Conservation (phyloP, 2,329 filamentous ascomycete species). For the Cladophialophora immunda region DNA sequence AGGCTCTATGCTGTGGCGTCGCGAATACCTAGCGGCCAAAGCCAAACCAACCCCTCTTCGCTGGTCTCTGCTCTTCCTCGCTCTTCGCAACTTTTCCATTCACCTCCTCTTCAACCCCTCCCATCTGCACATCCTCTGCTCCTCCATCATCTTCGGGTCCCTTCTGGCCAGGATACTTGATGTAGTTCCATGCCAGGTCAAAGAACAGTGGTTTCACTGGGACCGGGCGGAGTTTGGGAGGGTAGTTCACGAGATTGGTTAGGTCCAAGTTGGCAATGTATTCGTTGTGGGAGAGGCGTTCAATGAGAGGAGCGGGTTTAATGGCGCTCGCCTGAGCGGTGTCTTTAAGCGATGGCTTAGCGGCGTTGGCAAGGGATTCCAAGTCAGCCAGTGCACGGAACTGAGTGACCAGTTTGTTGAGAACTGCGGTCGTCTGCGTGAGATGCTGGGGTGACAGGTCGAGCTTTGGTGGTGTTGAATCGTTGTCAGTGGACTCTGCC, state of each 20-base stretch:
- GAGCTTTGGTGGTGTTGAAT: conserved; percentile 67
- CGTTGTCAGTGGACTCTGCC: conserved; percentile 48
- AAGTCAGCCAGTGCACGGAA: conserved; percentile 88
- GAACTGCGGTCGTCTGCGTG: conserved; percentile 66
- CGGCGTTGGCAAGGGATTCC: conserved; percentile 53
- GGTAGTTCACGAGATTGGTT: conserved; percentile 83
- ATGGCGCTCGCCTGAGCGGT: conserved; percentile 5
- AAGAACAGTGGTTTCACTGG: conserved; percentile 96
- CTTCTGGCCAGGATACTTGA: conserved; percentile 79
- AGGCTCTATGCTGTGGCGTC: too few relatives aligned
- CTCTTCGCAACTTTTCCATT: conserved; percentile 45
- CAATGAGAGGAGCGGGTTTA: conserved; percentile 70
- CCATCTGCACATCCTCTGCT: conserved; percentile 5
- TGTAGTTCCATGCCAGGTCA: conserved; percentile 97
- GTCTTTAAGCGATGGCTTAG: conserved; percentile 43
- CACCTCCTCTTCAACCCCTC: conserved; percentile 35
- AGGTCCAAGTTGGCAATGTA: conserved; percentile 72
- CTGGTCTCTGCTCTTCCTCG: conserved; percentile 55
- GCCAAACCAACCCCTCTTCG: conserved; percentile 80
- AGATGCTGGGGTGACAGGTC: conserved; percentile 69
- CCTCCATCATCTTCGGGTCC: neutral
- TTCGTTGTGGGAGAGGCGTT: conserved; percentile 79
- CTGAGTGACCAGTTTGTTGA: conserved; percentile 78
- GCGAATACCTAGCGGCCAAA: conserved; percentile 59
- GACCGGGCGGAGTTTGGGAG: conserved; percentile 81